Evolutionary conservation across 352 stramenopile species (phyloP).

Genomic region (Pythium vanterpoolii): DNA sequence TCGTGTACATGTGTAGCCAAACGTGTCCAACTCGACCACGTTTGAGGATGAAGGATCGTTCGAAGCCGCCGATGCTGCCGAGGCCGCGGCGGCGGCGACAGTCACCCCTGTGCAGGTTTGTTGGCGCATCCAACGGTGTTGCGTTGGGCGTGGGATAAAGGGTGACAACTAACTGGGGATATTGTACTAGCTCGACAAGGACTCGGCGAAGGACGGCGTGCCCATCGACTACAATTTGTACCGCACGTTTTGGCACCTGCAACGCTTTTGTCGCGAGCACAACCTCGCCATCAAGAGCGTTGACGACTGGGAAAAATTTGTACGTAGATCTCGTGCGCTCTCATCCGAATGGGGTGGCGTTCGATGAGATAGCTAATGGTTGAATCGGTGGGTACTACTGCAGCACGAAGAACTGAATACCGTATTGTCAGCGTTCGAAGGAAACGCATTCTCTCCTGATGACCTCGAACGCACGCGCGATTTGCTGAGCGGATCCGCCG

Average conservation of each 20-base stretch:
- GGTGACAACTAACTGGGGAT: not conserved
- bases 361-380: not conserved
- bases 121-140: not conserved
- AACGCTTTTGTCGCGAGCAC: conserved; percentile 84
- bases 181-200: conserved; percentile 44
- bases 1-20: conserved; percentile 55
- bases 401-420: conserved; percentile 75
- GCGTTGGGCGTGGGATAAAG: not conserved
- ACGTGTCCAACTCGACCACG: conserved; percentile 71
- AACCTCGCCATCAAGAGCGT: conserved; percentile 54
- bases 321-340: conserved; percentile 35
- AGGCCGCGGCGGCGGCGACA: conserved; percentile 20
- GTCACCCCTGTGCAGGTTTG: conserved; percentile 14
- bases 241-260: conserved; percentile 88
- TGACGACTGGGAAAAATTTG: conserved; percentile 80
- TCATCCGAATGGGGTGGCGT: not conserved
- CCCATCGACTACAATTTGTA: conserved; percentile 91
- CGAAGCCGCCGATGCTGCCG: conserved; percentile 50
- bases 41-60: conserved; percentile 83
- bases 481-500: conserved; percentile 20
- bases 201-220: conserved; percentile 34
- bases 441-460: conserved; percentile 80
- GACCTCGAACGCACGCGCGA: conserved; percentile 71
- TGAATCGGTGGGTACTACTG: conserved; percentile 17
- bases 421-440: conserved; percentile 80